Conservation (phyloP, 371 early-diverging fungal species). For the Apophysomyces trapeziformis region DNA sequence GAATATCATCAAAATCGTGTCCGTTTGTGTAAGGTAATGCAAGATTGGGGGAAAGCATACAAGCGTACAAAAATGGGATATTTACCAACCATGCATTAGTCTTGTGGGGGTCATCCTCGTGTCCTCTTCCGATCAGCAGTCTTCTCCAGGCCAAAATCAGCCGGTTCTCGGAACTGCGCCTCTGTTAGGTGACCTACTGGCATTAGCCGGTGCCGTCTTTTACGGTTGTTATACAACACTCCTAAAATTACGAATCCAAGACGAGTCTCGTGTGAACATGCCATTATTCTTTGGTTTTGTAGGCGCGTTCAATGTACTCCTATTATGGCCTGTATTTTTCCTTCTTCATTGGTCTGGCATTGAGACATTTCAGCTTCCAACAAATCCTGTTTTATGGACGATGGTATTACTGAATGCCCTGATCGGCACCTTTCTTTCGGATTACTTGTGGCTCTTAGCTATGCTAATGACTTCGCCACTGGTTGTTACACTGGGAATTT, state of each 20-base stretch:
- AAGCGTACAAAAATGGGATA: not conserved
- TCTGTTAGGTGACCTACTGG: conserved; percentile 73
- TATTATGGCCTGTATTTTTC: conserved; percentile 73
- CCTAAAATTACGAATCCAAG: conserved; percentile 70
- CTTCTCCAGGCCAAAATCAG: not conserved
- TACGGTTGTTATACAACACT: conserved; percentile 83
- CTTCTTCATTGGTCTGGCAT: conserved; percentile 67
- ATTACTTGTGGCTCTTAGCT: conserved; percentile 80
- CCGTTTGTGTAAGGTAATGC: conserved; percentile 60
- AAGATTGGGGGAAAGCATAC: not conserved
- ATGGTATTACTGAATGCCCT: conserved; percentile 76
- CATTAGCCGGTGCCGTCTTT: conserved; percentile 73
- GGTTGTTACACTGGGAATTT: conserved; percentile 77
- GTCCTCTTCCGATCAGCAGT: conserved; percentile 47
- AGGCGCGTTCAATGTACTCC: conserved; percentile 72
- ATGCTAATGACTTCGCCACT: conserved; percentile 85
- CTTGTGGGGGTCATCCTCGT: conserved; percentile 64
- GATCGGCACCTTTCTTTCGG: conserved; percentile 82
- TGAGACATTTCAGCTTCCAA: conserved; percentile 74
- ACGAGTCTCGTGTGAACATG: conserved; percentile 76
- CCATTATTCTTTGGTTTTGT: conserved; percentile 85
- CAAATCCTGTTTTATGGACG: conserved; percentile 52
- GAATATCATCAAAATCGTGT: conserved; percentile 53
- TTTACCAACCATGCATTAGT: conserved; percentile 29
- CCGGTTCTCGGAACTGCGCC: conserved; percentile 17